These are phyloP conservation scores for Wilcoxina mikolae DNA, from an alignment of 495 filamentous ascomycete genomes.

Conservation along the genomic window DNA sequence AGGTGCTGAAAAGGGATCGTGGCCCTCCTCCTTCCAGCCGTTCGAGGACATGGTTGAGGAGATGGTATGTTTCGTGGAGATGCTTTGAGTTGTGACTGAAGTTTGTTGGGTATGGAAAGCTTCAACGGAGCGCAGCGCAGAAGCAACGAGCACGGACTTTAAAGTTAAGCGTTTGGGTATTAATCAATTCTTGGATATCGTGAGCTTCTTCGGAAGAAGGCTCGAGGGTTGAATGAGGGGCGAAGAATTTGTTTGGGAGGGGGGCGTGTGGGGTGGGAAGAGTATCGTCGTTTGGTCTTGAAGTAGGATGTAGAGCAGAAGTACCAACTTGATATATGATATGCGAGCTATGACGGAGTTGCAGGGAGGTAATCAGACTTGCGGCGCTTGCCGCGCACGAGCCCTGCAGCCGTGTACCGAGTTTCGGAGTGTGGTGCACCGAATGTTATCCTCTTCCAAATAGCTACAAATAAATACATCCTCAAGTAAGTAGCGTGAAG, in stretches of 20 bases:
- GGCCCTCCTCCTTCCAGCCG: constrained; percentile 13
- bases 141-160: background rate
- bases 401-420: background rate
- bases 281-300: background rate
- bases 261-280: background rate
- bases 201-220: no score
- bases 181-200: background rate
- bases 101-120: background rate
- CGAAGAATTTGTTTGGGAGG: background rate
- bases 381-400: background rate
- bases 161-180: background rate
- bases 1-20: constrained; percentile 36
- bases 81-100: background rate
- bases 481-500: no score
- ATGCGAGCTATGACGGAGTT: background rate
- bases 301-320: background rate
- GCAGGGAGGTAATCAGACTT: background rate
- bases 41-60: background rate
- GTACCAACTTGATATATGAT: background rate
- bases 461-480: background rate
- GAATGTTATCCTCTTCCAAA: background rate
- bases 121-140: background rate
- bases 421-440: background rate
- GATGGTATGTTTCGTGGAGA: background rate
- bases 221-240: background rate